Conservation (phyloP, 2,329 filamentous ascomycete genomes). For the Paraphoma sp. region DNA sequence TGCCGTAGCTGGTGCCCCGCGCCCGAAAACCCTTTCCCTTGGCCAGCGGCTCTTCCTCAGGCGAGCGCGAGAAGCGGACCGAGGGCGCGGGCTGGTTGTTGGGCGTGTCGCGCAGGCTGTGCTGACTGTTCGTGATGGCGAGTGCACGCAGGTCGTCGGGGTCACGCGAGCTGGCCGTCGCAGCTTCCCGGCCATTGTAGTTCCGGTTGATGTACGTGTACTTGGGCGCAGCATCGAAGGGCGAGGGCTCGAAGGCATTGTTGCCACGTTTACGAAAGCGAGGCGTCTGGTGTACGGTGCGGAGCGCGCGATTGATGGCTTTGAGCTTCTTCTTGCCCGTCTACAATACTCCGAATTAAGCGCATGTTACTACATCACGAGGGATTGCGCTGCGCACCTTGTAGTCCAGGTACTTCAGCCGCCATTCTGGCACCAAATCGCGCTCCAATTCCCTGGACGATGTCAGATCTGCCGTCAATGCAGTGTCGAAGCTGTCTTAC, state of each 20-base stretch:
- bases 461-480: constrained; percentile 1
- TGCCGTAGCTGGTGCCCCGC: constrained; percentile 64
- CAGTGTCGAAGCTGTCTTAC: constrained; percentile 46
- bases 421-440: constrained; percentile 93
- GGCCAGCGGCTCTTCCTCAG: constrained; percentile 42
- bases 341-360: constrained; percentile 44
- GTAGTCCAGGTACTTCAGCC: constrained; percentile 92
- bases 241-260: constrained; percentile 38
- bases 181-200: constrained; percentile 20
- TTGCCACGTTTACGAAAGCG: constrained; percentile 47
- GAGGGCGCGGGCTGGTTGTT: constrained; percentile 4
- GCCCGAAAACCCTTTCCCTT: constrained; percentile 20
- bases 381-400: constrained; percentile 62
- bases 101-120: constrained; percentile 18
- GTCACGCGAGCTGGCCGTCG: constrained; percentile 21
- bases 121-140: constrained; percentile 31
- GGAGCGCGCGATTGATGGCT: constrained; percentile 75
- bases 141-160: constrained; percentile 33
- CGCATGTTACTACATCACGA: constrained; percentile 5
- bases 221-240: constrained; percentile 46
- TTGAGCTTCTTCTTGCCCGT: constrained; percentile 92
- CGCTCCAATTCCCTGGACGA: constrained; percentile 75
- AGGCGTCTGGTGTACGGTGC: constrained; percentile 62
- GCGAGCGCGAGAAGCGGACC: constrained; percentile 15
- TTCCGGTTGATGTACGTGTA: constrained; percentile 51